Conservation (phyloP, 176 grass and related monocot genomes). For the Oryza punctata region DNA sequence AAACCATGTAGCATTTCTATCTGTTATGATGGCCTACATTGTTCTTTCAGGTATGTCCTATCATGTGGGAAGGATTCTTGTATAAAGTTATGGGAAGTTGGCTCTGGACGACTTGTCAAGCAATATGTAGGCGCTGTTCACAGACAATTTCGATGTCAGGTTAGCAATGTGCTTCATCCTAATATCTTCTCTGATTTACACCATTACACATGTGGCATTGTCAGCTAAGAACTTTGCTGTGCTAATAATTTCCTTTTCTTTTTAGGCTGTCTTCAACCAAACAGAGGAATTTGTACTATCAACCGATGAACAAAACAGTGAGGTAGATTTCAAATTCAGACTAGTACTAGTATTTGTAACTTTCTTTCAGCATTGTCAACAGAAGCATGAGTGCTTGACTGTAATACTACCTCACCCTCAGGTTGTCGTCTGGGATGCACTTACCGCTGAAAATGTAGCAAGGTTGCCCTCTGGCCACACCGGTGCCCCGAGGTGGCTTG, state of each 20-base stretch:
- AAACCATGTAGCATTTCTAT: constrained; percentile 19
- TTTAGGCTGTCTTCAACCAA: constrained; percentile 86
- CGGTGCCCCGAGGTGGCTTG: constrained; percentile 74
- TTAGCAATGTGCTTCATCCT: constrained; percentile 34
- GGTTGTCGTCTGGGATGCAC: constrained; percentile 86
- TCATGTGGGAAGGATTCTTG: constrained; percentile 91
- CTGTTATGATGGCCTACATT: constrained; percentile 8
- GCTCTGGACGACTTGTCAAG: constrained; percentile 78
- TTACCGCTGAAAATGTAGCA: constrained; percentile 73
- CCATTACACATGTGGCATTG: not conserved
- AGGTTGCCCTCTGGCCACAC: constrained; percentile 77
- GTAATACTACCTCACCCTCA: constrained; percentile 29
- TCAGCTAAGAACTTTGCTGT: not conserved
- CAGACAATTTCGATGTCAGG: constrained; percentile 78
- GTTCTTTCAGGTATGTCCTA: constrained; percentile 69
- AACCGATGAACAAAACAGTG: constrained; percentile 75
- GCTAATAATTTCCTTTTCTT: constrained; percentile 15
- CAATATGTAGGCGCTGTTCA: constrained; percentile 82
- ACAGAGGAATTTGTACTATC: constrained; percentile 87
- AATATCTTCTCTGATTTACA: constrained; percentile 14
- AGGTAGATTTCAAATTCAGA: constrained; percentile 50
- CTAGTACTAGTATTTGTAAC: not conserved
- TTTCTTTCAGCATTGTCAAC: constrained; percentile 16
- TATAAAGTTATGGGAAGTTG: constrained; percentile 92
- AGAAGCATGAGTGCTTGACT: constrained; percentile 15